A percentile compares a stretch with the other conserved stretches of the same genome.
These are phyloP conservation scores for Acidiella bohemica DNA, from an alignment of 495 filamentous ascomycete genomes.

Conservation along the genomic window DNA sequence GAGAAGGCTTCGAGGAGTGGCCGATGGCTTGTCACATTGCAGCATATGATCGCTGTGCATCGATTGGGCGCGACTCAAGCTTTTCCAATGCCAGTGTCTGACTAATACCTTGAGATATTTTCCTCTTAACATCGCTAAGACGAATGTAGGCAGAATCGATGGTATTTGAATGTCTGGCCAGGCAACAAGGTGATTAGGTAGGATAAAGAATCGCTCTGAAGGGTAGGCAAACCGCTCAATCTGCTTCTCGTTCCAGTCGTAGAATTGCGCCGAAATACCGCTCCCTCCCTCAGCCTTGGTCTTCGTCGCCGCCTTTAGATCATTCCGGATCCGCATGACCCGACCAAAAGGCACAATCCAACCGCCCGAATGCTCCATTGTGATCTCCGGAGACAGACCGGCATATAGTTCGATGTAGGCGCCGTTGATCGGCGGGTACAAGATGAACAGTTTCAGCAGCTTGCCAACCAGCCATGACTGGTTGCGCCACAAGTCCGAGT, in stretches of 20 bases:
- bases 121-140: too few species aligned
- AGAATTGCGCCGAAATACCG: constrained; percentile 26
- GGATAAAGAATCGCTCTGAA: too few species aligned
- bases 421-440: constrained; percentile 23
- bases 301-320: constrained; percentile 27
- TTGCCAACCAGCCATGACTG: neutral
- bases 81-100: too few species aligned
- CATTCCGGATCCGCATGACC: constrained; percentile 3
- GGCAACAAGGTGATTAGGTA: too few species aligned
- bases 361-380: constrained; percentile 15
- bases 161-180: too few species aligned
- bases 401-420: constrained; percentile 37
- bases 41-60: too few species aligned
- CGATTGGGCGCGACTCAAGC: too few species aligned
- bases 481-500: neutral
- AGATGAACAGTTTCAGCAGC: neutral
- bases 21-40: too few species aligned
- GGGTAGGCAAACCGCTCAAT: constrained; percentile 12
- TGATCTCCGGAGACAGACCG: constrained; percentile 32
- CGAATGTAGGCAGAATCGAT: too few species aligned
- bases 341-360: constrained; percentile 18
- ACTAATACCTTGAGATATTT: too few species aligned
- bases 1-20: too few species aligned
- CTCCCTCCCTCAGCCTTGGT: constrained; percentile 26
- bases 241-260: constrained; percentile 30